Evolutionary conservation across 129 eudicot species (phyloP), one percentile per base, ranked within the genome.

Genomic region (Lonicera japonica): DNA sequence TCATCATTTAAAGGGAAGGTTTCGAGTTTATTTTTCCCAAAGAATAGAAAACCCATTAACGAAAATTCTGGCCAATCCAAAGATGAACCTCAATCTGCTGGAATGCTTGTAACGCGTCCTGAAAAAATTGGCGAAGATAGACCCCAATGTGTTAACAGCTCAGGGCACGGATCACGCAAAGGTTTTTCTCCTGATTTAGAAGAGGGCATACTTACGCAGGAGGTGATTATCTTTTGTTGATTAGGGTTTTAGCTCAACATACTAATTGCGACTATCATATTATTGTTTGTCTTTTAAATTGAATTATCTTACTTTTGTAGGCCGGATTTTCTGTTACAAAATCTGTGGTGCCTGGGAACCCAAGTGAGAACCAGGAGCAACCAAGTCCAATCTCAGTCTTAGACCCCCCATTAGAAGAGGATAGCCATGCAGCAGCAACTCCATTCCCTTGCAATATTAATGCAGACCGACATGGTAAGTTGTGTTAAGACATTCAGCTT

Each of bases 351-450:
- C 53, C 15, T 47, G 76, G 51, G 64, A 77, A 48, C 45, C 66
- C 22, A 29, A 68, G 65, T 56, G 96, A 88, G 64, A 85, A 83
- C 64, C 95, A 82, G 60, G 96, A 88, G 60, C 89, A 88, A 69
- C 99, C 99, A 20, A 85, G 96, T 74, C 99, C 99, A 16, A 72
- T 94, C 56, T 88, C 99, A 8, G 96, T 88, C 19, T 73, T 92
- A 66, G 95, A 92, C 61, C 80, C 81, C 54, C 75, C 78, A 5
- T 92, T 85, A 74, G 96, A 82, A 60, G 81, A 84, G 50, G 13
- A 43, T 50, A 81, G 72, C 22, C 79, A 54, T 47, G 62, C 66
- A 67, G 40, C 77, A 38, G 1, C 5, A 48, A 52, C 74, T 16
- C 23, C 60, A 50, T 72, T 66, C 58, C 79, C 74, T 48, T 1